Base-by-base conservation (phyloP, 2,329 filamentous ascomycete species). In the Aspergillus oerlinghausenensis region DNA sequence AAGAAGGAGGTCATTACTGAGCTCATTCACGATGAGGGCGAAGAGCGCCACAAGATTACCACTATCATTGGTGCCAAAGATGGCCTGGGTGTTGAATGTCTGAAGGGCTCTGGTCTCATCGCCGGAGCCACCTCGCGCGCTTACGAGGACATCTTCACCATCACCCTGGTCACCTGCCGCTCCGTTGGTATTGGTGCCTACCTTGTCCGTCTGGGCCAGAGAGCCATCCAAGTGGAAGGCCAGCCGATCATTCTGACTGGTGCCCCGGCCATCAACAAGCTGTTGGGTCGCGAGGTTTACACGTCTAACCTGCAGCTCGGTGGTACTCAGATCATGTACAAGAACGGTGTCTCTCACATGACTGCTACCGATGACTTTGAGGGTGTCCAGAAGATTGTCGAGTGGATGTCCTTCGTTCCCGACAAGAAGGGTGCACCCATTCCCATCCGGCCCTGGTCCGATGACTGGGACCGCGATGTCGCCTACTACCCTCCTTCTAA, bases 251-350 rank as follows among this genome's bases (percentile, higher is more conserved):
- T 99, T 70, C 85, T 99, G 62, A 99, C 94, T 68, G 94, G 94
- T 84, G 94, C 94, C 50, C 90, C 91, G 63, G 94, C 94, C 58
- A 88, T 99, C 75, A 99, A 99, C 86, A 99, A 97, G 80, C 83
- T 99, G 68, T 86, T 99, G 59, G 94, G 94, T 70, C 92, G 95
- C 66, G 94, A 99, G 77, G 93, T 99, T 29, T 99, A 99, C 81
- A 97, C 94, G 25, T 97, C 94, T 59, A 99, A 99, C 84, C 79
- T 99, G 71, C 94, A 99, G 82, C 90, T 99, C 63, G 94, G 94
- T 86, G 94, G 94, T 67, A 99, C 94, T n/a, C 94, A 99, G 79
- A 99, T 99, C 84, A 99, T 99, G 94, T 97, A 99, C 86, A 92
- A 90, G 80, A 99, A 99, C 75, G 94, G 94, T 85, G 94, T 99